These are phyloP conservation scores for Linanthus parryae DNA, from an alignment of 148 eudicot species.

Conservation along the genomic window DNA sequence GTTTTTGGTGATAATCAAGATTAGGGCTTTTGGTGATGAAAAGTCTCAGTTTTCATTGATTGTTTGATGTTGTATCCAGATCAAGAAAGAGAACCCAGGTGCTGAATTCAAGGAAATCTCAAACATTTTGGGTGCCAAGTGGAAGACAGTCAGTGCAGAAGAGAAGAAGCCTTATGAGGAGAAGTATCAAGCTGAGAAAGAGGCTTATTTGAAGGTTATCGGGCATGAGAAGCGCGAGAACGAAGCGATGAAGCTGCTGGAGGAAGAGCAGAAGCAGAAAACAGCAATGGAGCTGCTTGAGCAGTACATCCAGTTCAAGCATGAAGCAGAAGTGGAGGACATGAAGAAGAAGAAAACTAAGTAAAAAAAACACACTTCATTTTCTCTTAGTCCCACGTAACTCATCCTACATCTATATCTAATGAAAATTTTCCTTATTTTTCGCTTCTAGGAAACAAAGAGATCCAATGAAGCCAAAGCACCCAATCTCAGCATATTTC, in stretches of 20 bases:
- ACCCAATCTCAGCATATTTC: constrained; percentile 81
- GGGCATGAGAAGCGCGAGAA: constrained; percentile 77
- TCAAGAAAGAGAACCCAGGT: constrained; percentile 71
- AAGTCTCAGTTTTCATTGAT: neutral
- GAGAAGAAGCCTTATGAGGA: constrained; percentile 95
- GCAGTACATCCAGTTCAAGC: constrained; percentile 74
- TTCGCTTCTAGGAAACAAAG: constrained; percentile 68
- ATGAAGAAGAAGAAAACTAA: constrained; percentile 62
- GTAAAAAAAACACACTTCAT: too few relatives aligned
- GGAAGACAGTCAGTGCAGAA: constrained; percentile 74
- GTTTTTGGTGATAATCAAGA: too few relatives aligned
- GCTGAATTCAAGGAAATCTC: constrained; percentile 87
- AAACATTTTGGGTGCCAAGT: constrained; percentile 62
- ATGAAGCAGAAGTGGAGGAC: constrained; percentile 58
- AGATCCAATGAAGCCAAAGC: constrained; percentile 88
- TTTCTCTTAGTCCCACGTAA: neutral
- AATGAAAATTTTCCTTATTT: neutral
- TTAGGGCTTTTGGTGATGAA: too few relatives aligned
- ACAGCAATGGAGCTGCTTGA: constrained; percentile 93
- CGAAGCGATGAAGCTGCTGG: constrained; percentile 84
- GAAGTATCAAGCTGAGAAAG: constrained; percentile 71
- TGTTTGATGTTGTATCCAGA: constrained; percentile 20
- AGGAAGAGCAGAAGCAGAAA: constrained; percentile 81
- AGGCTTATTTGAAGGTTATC: constrained; percentile 70
- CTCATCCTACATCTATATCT: neutral